Conservation (phyloP, 768 basidiomycete species). For the Tylopilus vinaceipallidus region DNA sequence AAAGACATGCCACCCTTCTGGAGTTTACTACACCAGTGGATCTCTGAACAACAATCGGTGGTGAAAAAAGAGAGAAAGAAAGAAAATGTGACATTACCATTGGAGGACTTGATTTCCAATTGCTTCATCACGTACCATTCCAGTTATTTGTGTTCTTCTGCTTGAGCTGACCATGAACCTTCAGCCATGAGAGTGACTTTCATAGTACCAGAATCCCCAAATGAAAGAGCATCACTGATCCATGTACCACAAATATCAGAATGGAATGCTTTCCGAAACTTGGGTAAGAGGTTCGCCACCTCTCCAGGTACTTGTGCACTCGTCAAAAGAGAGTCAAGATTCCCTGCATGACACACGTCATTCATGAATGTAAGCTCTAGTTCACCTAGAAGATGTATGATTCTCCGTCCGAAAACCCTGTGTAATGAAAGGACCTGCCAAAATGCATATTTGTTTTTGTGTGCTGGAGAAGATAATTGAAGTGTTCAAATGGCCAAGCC, state of each 20-base stretch:
- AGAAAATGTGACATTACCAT: too few species aligned
- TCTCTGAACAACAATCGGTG: background rate
- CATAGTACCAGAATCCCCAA: background rate
- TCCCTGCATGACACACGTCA: background rate
- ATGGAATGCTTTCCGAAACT: background rate
- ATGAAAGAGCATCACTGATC: background rate
- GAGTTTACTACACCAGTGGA: background rate
- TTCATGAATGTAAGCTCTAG: background rate
- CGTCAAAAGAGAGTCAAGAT: background rate
- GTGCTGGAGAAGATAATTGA: background rate
- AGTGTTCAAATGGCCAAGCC: background rate
- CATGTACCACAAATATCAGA: background rate
- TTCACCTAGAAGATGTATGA: background rate
- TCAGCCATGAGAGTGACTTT: background rate
- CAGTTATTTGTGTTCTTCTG: background rate
- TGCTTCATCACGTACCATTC: background rate
- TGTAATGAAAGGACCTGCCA: background rate
- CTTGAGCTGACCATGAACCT: background rate
- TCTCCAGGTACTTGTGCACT: background rate
- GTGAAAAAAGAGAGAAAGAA: too few species aligned
- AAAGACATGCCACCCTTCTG: background rate
- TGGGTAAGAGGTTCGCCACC: background rate
- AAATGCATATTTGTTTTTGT: background rate
- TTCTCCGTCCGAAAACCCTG: too few species aligned
- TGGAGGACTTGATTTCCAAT: background rate